These are phyloP conservation scores for Cryphonectria parasitica DNA, from an alignment of 2,329 filamentous ascomycete genomes.

Conservation along the genomic window DNA sequence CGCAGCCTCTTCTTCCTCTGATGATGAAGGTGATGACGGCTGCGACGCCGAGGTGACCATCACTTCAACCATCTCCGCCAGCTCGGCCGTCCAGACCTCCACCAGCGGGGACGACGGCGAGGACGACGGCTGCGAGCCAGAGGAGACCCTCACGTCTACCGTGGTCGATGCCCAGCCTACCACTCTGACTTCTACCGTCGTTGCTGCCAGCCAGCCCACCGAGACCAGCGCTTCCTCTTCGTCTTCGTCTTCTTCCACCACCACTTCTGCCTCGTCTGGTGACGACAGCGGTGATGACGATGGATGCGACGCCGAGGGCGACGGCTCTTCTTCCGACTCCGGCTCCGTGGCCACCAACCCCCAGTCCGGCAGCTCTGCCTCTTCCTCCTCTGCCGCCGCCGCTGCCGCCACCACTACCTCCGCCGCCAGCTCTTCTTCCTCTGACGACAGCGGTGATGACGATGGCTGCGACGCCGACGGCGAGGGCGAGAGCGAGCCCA, in stretches of 20 bases:
- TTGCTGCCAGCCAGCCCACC: neutral
- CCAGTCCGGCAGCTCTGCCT: neutral
- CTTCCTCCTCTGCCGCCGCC: neutral
- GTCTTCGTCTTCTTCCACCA: neutral
- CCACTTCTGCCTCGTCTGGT: conserved; percentile 4
- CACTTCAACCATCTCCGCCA: conserved; percentile 19
- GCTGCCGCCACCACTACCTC: neutral
- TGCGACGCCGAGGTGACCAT: conserved; percentile 24
- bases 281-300: conserved; percentile 10
- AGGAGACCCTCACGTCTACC: conserved; percentile 3
- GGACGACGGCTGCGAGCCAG: conserved; percentile 10
- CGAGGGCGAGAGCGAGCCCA: conserved; percentile 1
- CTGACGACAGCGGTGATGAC: conserved; percentile 6
- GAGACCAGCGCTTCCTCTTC: neutral
- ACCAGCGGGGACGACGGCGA: neutral
- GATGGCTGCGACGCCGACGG: conserved; percentile 10
- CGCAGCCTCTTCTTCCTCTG: neutral
- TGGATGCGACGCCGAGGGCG: conserved; percentile 17
- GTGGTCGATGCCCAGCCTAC: conserved; percentile 7
- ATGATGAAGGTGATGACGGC: conserved; percentile 15
- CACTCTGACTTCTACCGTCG: neutral
- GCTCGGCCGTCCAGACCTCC: conserved; percentile 7
- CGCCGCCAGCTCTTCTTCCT: neutral
- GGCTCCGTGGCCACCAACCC: conserved; percentile 2
- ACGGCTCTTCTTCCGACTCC: neutral